These are phyloP conservation scores for Amylocarpus encephaloides DNA, from an alignment of 2,329 filamentous ascomycete genomes.

Conservation along the genomic window DNA sequence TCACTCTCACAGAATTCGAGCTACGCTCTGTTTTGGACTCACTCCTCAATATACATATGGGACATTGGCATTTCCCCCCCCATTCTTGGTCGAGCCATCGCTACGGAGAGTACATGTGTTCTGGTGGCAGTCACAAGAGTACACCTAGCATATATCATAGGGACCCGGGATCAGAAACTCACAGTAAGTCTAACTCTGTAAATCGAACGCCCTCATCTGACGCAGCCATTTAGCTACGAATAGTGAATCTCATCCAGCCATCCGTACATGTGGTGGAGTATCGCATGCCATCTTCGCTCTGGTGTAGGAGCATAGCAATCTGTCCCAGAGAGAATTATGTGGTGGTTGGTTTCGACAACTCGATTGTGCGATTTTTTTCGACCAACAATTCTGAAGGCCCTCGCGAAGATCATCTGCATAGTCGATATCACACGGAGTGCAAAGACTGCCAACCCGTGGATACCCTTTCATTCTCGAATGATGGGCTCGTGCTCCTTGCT, in stretches of 20 bases:
- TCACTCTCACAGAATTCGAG: slow-evolving; percentile 35
- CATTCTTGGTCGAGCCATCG: slow-evolving; percentile 30
- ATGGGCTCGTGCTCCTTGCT: slow-evolving; percentile 36
- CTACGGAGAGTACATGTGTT: slow-evolving; percentile 36
- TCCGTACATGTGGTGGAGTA: slow-evolving; percentile 33
- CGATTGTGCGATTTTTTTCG: slow-evolving; percentile 37
- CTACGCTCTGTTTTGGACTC: slow-evolving; percentile 36
- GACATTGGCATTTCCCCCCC: slow-evolving; percentile 35
- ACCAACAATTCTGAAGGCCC: slow-evolving; percentile 32
- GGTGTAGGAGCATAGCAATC: slow-evolving; percentile 37
- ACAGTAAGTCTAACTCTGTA: slow-evolving; percentile 29
- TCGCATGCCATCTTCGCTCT: slow-evolving; percentile 34
- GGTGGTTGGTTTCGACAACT: slow-evolving; percentile 36
- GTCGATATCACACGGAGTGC: slow-evolving; percentile 32
- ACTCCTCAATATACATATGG: slow-evolving; percentile 35
- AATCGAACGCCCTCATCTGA: not conserved
- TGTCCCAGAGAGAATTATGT: slow-evolving; percentile 37
- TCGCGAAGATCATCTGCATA: slow-evolving; percentile 35
- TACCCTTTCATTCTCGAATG: slow-evolving; percentile 36
- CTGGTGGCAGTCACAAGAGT: slow-evolving; percentile 34
- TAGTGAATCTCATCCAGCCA: slow-evolving; percentile 33
- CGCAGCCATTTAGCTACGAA: slow-evolving; percentile 30
- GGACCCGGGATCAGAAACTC: slow-evolving; percentile 36
- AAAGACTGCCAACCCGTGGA: slow-evolving; percentile 34
- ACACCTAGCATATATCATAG: slow-evolving; percentile 36